Percentiles rank a stretch among this genome's conserved stretches.
phyloP scores from a whole-genome alignment of 305 asterid genomes.

The Stenogyne calaminthoides region DNA sequence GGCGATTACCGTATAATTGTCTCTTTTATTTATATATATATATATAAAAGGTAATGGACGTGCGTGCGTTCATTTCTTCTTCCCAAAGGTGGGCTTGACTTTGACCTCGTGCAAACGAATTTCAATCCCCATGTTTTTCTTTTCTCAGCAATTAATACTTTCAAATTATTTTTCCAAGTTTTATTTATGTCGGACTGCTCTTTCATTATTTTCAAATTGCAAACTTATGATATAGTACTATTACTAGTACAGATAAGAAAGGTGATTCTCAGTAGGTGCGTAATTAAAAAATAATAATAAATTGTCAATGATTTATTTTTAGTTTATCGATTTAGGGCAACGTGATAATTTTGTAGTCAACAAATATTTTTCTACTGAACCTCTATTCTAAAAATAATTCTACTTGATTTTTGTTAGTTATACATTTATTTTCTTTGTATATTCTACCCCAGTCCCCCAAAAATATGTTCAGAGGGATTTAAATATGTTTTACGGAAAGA shows the following conservation, averaged over 20 bases:
- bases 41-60: neutral
- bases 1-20: no score
- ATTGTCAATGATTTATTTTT: neutral
- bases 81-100: constrained; percentile 74
- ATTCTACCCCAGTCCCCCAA: no score
- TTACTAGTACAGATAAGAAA: neutral
- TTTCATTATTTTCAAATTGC: neutral
- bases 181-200: neutral
- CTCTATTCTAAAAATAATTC: neutral
- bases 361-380: neutral
- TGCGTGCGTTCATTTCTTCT: constrained; percentile 33
- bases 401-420: no score
- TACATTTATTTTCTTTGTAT: neutral
- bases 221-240: neutral
- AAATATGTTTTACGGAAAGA: no score
- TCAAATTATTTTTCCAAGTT: no score
- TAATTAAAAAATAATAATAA: neutral
- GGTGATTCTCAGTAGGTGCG: neutral
- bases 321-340: neutral
- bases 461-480: no score
- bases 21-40: no score
- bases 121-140: constrained; percentile 24
- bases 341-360: constrained; percentile 8
- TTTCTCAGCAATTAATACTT: no score
- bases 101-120: constrained; percentile 41